Evolutionary conservation across 2,329 filamentous ascomycete genomes (phyloP).

Genomic region (Cryphonectria nitschkei): DNA sequence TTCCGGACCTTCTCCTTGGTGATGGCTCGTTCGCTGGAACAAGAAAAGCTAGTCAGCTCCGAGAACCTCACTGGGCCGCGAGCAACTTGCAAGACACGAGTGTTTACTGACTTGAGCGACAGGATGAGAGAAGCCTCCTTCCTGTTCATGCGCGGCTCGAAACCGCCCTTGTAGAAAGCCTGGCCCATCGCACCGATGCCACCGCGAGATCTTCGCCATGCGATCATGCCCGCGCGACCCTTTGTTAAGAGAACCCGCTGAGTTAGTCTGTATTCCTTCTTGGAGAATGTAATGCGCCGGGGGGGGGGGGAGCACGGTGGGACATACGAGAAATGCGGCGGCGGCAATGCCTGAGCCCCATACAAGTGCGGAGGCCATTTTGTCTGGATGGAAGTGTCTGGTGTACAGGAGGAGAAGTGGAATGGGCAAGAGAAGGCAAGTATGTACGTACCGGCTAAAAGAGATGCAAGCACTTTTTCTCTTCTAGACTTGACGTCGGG

Average conservation of each 20-base stretch:
- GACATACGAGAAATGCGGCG: conserved; percentile 64
- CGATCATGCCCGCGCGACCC: conserved; percentile 92
- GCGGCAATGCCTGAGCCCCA: conserved; percentile 65
- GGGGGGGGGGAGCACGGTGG: too few relatives aligned
- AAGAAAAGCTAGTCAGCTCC: background rate
- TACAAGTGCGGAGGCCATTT: conserved; percentile 62
- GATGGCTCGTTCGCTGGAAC: conserved; percentile 75
- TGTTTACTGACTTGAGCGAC: conserved; percentile 72
- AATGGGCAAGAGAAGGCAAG: background rate
- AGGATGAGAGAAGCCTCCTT: conserved; percentile 90
- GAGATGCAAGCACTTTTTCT: conserved; percentile 25
- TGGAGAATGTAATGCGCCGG: background rate
- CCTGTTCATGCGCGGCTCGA: conserved; percentile 91
- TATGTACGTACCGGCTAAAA: background rate
- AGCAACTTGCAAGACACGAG: background rate
- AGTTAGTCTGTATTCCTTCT: conserved; percentile 6
- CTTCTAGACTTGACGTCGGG: conserved; percentile 13
- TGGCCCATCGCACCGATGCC: conserved; percentile 81
- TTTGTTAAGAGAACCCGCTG: conserved; percentile 51
- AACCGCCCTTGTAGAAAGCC: conserved; percentile 98
- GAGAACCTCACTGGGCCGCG: background rate
- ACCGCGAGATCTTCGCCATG: conserved; percentile 79
- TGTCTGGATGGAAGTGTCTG: conserved; percentile 16
- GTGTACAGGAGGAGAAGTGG: conserved; percentile 22
- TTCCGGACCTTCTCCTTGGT: conserved; percentile 95